Evolutionary conservation across 2,329 filamentous ascomycete species (phyloP), one percentile per base, ranked within the genome.

Genomic region (Stagonosporopsis tanaceti): DNA sequence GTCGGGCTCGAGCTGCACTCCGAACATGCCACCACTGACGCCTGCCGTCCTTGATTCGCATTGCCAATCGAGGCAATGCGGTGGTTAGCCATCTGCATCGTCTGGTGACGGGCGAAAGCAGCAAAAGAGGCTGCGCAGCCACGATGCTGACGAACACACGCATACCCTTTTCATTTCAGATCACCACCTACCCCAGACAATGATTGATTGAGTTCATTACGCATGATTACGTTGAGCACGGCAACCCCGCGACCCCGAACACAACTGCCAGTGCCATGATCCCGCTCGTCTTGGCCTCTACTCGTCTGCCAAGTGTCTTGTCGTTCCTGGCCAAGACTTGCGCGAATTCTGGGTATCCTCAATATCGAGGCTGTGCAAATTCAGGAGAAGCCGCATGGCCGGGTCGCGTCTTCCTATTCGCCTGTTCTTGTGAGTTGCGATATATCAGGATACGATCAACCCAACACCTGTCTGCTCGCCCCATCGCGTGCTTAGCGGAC

Each of bases 291-390:
- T 48, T 58, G 50, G 48, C 55, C 39, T 35, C 40, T 42, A 37
- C 40, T 37, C 41, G 22, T 37, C 32, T 54, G 56, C 56, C 56
- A 59, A 59, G 56, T 50, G 50, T 50, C 48, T 34, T 48, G 48
- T 11, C 20, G 20, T 20, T 20, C 20, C 30, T 32, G 7, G 45
- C 55, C 50, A 58, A 53, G 50, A 39, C 50, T 22, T 53, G 50
- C 41, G 45, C 40, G 46, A 59, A 42, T 54, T 59, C 47, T 20
- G 55, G 24, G 17, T 39, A 59, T 59, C 46, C 47, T 20, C 50
- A 30, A 17, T 39, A 59, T 59, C 46, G 50, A 59, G 50, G 56
- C 56, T 53, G 56, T 59, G 56, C 56, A 59, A 32, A 54, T 27
- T 15, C 50, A 59, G 56, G 56, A 39, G 56, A 40, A 24, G 32